These are phyloP conservation scores for Suillus ampliporus DNA, from an alignment of 768 basidiomycete genomes.

Conservation along the genomic window DNA sequence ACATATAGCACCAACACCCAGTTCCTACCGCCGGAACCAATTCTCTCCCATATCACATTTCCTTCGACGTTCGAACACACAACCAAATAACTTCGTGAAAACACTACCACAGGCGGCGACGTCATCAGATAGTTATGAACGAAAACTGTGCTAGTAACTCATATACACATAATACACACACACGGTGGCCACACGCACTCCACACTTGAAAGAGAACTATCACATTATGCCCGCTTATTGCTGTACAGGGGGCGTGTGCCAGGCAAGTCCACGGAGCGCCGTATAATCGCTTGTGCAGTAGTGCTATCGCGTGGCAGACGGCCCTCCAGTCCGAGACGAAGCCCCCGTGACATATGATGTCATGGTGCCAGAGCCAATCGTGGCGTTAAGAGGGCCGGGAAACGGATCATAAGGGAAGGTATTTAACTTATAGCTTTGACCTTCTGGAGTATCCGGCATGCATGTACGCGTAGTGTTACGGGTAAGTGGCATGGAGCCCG, in stretches of 20 bases:
- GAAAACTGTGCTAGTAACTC: background rate
- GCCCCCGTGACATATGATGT: background rate
- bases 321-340: background rate
- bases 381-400: background rate
- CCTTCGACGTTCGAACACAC: background rate
- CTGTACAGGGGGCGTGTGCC: background rate
- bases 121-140: background rate
- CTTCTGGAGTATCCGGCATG: background rate
- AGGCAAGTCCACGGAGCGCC: constrained; percentile 6
- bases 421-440: no score
- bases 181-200: background rate
- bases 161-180: background rate
- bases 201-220: background rate
- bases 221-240: background rate
- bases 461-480: background rate
- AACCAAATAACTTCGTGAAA: background rate
- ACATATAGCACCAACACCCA: background rate
- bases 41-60: background rate
- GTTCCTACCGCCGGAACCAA: background rate
- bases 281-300: background rate
- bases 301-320: background rate
- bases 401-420: background rate
- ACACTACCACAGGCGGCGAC: background rate
- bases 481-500: no score
- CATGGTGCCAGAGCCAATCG: background rate